Conservation (phyloP, 2,329 filamentous ascomycete species). For the Pyrenochaeta sp. region DNA sequence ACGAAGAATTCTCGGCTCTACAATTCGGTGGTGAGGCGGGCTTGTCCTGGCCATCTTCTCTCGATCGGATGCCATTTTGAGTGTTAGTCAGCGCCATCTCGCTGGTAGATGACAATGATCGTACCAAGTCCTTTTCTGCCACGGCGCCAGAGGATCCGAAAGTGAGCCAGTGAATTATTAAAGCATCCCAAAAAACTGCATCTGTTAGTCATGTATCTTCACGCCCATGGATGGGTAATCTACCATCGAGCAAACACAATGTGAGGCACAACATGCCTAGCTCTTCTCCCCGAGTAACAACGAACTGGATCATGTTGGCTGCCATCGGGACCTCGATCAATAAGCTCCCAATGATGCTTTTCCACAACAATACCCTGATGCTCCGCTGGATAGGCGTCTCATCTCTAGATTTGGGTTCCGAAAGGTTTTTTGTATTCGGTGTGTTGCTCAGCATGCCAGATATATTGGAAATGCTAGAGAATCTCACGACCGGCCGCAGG, state of each 20-base stretch:
- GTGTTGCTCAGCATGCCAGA: too few species aligned
- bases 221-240: conserved; percentile 4
- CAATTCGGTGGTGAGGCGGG: too few species aligned
- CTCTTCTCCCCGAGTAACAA: conserved; percentile 39
- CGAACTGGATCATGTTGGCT: conserved; percentile 48
- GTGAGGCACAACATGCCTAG: conserved; percentile 50
- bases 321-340: conserved; percentile 48
- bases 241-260: conserved; percentile 51
- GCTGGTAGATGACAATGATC: background rate
- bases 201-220: background rate
- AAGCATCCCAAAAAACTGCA: conserved; percentile 23
- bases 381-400: conserved; percentile 24
- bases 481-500: conserved; percentile 31
- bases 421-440: too few species aligned
- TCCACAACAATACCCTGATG: conserved; percentile 33
- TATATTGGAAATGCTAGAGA: too few species aligned
- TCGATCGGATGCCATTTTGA: too few species aligned
- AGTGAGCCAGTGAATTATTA: conserved; percentile 31
- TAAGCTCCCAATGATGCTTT: conserved; percentile 40
- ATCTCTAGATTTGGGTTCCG: background rate
- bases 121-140: conserved; percentile 12
- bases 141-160: conserved; percentile 18
- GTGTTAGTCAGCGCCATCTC: too few species aligned
- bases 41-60: too few species aligned
- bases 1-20: too few species aligned